Evolutionary conservation across 352 stramenopile species (phyloP).

Genomic region (Elongisporangium anandrum): DNA sequence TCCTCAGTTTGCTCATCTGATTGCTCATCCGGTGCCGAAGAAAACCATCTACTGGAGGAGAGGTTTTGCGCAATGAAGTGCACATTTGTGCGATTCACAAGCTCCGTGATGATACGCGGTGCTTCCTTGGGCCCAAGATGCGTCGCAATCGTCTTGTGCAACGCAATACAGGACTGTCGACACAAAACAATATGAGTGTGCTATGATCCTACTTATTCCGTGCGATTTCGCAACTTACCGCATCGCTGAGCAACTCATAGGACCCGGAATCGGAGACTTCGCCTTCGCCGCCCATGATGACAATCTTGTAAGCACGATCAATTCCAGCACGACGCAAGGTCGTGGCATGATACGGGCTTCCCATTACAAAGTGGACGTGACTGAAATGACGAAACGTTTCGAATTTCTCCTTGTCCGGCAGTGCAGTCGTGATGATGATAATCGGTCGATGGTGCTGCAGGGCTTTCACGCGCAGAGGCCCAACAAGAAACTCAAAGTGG

Average conservation of each 20-base stretch:
- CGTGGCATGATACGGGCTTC: slow-evolving; percentile 50
- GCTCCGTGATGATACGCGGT: slow-evolving; percentile 70
- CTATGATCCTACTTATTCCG: background rate
- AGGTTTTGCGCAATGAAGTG: slow-evolving; percentile 83
- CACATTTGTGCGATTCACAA: slow-evolving; percentile 76
- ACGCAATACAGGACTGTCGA: slow-evolving; percentile 56
- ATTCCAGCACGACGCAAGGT: slow-evolving; percentile 63
- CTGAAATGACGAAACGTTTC: slow-evolving; percentile 64
- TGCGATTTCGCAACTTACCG: slow-evolving; percentile 21
- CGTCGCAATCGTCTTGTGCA: slow-evolving; percentile 78
- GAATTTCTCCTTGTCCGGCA: slow-evolving; percentile 59
- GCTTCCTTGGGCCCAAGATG: slow-evolving; percentile 55
- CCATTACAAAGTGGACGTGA: slow-evolving; percentile 70
- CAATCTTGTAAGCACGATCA: slow-evolving; percentile 55
- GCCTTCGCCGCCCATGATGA: slow-evolving; percentile 68
- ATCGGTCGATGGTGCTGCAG: slow-evolving; percentile 70
- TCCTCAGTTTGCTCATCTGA: slow-evolving; percentile 11
- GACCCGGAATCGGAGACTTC: slow-evolving; percentile 48
- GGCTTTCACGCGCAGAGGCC: slow-evolving; percentile 59
- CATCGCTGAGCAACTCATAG: slow-evolving; percentile 71
- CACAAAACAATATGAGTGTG: slow-evolving; percentile 8
- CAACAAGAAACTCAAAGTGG: slow-evolving; percentile 76
- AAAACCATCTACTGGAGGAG: slow-evolving; percentile 63
- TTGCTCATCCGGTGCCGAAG: slow-evolving; percentile 12
- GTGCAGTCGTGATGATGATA: slow-evolving; percentile 49